These are phyloP conservation scores for Talaromyces funiculosus DNA, from an alignment of 2,329 filamentous ascomycete species.

Conservation along the genomic window DNA sequence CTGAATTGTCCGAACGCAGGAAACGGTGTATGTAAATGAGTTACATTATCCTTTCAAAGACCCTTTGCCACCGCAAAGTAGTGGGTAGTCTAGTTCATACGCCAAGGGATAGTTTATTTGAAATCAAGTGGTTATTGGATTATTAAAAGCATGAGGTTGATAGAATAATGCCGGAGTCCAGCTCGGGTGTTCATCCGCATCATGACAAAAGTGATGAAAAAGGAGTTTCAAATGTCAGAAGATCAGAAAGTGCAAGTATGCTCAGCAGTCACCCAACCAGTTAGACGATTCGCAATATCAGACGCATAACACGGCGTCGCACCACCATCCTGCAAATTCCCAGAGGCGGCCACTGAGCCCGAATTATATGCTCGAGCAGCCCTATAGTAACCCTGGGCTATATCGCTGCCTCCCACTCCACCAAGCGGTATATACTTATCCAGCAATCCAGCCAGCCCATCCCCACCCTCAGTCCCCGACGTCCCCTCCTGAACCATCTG, in stretches of 20 bases:
- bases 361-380: slow-evolving; percentile 33
- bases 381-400: slow-evolving; percentile 15
- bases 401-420: slow-evolving; percentile 7
- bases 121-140: no score
- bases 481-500: slow-evolving; percentile 23
- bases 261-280: background rate
- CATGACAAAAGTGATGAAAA: background rate
- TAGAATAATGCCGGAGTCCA: background rate
- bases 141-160: no score
- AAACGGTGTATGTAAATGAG: no score
- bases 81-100: no score
- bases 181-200: background rate
- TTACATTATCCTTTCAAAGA: no score
- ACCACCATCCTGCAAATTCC: slow-evolving; percentile 32
- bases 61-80: no score
- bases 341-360: slow-evolving; percentile 21
- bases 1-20: no score
- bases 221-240: background rate
- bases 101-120: no score
- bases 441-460: background rate
- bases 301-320: slow-evolving; percentile 45
- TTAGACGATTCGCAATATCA: slow-evolving; percentile 41
- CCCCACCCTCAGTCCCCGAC: background rate
- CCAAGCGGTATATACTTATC: background rate
- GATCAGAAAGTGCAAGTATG: background rate